Base-by-base conservation (phyloP, 768 basidiomycete species). In the Pleurotus tuber-regium region DNA sequence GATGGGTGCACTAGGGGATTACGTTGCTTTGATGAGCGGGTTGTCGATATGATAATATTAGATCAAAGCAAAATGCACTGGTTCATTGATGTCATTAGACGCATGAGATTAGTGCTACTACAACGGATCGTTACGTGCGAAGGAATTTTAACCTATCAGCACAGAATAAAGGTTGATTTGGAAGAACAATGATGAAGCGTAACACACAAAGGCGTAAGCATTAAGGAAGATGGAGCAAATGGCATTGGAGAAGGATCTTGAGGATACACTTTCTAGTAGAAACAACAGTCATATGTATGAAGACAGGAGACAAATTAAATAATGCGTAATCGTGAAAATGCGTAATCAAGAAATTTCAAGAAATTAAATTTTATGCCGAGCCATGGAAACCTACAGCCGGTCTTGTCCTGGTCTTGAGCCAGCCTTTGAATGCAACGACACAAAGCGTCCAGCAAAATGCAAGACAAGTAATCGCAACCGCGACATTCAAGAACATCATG, bases 401-500 rank as follows among this genome's bases (percentile, higher is more conserved):
- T 74, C 74, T 50, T 71, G 68, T 60, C 30, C 46, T 48, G 18
- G 12, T 31, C 29, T 79, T 87, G 29, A 90, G 70, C 84, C 84
- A 92, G 51, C 90, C 93, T 61, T 93, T 92, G 68, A 94, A 80
- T 12, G 78, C 81, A 40, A 95, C 84, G 21, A 94, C 70, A 51
- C 70, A 67, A 21, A 94, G 68, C 2, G 81, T 78, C 94, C 94
- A 98, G 63, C 84, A 85, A 70, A 93, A 93, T 19, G 87, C 84
- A 41, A 92, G 74, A 57, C 88, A 92, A 1, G 91, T 94, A 50
- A 93, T 75, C 3, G 94, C 90, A 28, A 97, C 84, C 7, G 89
- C 84, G 9, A 90, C 73, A 58, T 90, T 90, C 48, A 91, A 69
- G 71, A 93, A 89, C 89, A 93, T 89, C 86, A 93, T 88, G 41